A percentile compares a stretch with the other conserved stretches of the same genome.
Evolutionary conservation across 2,329 filamentous ascomycete species (phyloP).

Genomic region (Nothophoma quercina): DNA sequence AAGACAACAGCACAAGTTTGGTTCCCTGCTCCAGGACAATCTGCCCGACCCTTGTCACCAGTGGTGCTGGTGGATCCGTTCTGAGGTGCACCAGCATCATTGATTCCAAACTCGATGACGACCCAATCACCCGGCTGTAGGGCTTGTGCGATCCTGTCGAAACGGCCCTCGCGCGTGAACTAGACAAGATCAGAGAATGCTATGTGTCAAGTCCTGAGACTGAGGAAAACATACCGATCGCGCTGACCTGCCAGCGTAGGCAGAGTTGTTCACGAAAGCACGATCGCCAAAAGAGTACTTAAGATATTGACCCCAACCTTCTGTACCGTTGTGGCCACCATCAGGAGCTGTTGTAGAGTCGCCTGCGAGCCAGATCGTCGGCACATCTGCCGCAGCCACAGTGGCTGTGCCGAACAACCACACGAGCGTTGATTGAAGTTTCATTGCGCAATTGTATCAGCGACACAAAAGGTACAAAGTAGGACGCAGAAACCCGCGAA

Average conservation of each 20-base stretch:
- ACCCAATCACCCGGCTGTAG: constrained; percentile 67
- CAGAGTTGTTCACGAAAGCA: constrained; percentile 63
- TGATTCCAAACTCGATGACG: constrained; percentile 74
- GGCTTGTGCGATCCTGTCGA: constrained; percentile 61
- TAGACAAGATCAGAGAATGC: not conserved
- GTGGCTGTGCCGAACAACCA: not conserved
- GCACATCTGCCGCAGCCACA: not conserved
- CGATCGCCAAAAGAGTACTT: constrained; percentile 57
- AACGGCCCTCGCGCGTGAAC: constrained; percentile 70
- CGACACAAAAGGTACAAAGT: too few relatives aligned
- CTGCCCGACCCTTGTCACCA: constrained; percentile 66
- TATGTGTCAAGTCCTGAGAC: too few relatives aligned
- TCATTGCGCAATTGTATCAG: not conserved
- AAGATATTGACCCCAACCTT: constrained; percentile 67
- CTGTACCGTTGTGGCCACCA: constrained; percentile 48
- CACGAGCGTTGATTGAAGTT: not conserved
- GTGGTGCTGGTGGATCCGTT: constrained; percentile 60
- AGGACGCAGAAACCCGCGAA: not conserved
- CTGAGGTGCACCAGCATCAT: constrained; percentile 55
- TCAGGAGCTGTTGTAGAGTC: constrained; percentile 66
- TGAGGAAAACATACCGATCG: constrained; percentile 53
- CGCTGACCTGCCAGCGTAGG: constrained; percentile 70
- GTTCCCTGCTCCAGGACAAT: constrained; percentile 61
- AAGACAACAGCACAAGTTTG: constrained; percentile 62
- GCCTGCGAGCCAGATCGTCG: constrained; percentile 56